phyloP scores from a whole-genome alignment of 2,329 filamentous ascomycete genomes.

The Orbilia ellipsospora region DNA sequence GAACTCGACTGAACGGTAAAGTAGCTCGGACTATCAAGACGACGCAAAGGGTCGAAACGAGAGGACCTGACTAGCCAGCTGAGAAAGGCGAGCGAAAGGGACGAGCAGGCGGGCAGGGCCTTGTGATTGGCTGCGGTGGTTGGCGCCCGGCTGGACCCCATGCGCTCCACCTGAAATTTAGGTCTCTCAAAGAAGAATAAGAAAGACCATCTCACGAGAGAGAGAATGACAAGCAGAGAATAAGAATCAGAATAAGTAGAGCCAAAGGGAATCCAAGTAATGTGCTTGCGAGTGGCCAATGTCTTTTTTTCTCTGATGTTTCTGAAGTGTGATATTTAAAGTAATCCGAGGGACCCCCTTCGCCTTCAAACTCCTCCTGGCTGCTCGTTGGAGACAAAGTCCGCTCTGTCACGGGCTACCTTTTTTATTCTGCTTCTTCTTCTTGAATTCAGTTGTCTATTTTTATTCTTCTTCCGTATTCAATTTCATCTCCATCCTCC shows the following conservation, averaged over 20 bases:
- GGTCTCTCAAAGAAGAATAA: conserved; percentile 5
- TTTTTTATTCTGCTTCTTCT: background rate
- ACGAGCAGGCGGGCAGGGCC: conserved; percentile 42
- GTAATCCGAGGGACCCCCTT: background rate
- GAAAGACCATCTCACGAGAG: background rate
- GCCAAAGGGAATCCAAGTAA: background rate
- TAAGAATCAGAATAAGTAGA: background rate
- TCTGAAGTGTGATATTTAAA: conserved; percentile 46
- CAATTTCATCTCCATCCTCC: background rate
- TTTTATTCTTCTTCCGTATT: conserved; percentile 3
- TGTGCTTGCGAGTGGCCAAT: no score
- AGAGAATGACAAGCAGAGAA: background rate
- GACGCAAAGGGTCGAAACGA: no score
- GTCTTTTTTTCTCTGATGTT: background rate
- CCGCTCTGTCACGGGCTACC: no score
- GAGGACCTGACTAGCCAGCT: background rate
- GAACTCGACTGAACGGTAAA: no score
- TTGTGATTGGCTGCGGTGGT: conserved; percentile 54
- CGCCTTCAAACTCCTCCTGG: no score
- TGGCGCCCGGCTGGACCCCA: conserved; percentile 54
- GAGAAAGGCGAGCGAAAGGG: conserved; percentile 13
- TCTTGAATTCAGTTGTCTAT: conserved; percentile 9
- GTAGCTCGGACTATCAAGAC: no score
- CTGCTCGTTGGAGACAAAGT: no score
- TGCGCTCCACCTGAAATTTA: conserved; percentile 52